These are phyloP conservation scores for Mortierella sp. DNA, from an alignment of 371 early-diverging fungal genomes.

Conservation along the genomic window DNA sequence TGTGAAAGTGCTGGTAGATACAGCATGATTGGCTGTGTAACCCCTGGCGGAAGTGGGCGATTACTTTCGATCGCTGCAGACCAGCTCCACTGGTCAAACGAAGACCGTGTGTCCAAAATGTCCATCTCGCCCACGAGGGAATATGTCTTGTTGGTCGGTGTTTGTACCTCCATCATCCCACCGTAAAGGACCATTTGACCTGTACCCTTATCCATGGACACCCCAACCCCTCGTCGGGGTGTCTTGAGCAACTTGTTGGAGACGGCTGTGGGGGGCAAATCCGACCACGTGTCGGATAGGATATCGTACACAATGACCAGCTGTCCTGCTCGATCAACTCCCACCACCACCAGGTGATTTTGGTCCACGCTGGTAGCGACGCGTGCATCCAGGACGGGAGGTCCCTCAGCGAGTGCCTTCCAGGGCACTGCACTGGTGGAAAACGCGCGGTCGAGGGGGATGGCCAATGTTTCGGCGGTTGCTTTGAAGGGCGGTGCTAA, in stretches of 20 bases:
- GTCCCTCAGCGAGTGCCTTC: constrained; percentile 9
- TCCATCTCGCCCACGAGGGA: constrained; percentile 24
- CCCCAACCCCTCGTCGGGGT: constrained; percentile 14
- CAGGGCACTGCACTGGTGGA: constrained; percentile 16
- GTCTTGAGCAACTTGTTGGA: not conserved
- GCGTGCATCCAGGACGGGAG: constrained; percentile 10
- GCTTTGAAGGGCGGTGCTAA: not conserved
- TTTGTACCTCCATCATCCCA: not conserved
- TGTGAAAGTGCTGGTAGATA: constrained; percentile 15
- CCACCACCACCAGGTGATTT: constrained; percentile 18
- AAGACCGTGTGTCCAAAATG: constrained; percentile 13
- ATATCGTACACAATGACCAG: constrained; percentile 25
- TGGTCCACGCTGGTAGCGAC: constrained; percentile 12
- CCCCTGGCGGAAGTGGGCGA: constrained; percentile 7
- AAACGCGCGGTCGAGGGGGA: constrained; percentile 21
- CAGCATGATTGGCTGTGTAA: constrained; percentile 26
- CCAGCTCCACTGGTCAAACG: constrained; percentile 21
- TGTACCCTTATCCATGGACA: constrained; percentile 10
- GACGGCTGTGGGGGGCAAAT: constrained; percentile 4
- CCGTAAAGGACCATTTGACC: constrained; percentile 21
- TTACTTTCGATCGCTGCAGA: not conserved
- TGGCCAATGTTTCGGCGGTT: constrained; percentile 22
- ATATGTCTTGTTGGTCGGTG: not conserved
- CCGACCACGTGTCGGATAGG: constrained; percentile 8
- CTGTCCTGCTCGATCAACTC: constrained; percentile 13